Conservation (phyloP, 108 stramenopile species). For the Stephanodiscus triporus region DNA sequence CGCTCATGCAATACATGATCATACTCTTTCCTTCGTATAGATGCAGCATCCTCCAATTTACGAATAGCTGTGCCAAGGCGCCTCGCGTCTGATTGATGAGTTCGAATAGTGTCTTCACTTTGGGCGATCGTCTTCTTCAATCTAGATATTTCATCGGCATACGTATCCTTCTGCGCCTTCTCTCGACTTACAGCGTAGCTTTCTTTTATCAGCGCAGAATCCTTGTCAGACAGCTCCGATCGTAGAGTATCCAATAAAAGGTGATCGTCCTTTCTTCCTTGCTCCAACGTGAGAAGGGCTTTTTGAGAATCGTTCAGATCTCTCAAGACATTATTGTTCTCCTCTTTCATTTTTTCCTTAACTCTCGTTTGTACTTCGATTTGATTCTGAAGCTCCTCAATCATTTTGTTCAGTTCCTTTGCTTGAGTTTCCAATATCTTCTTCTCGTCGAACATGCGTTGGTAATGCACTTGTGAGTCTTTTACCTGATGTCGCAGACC, state of each 20-base stretch:
- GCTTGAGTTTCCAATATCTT: slow-evolving; percentile 60
- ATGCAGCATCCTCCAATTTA: slow-evolving; percentile 76
- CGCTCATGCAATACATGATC: slow-evolving; percentile 83
- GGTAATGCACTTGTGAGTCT: slow-evolving; percentile 57
- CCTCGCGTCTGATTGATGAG: slow-evolving; percentile 57
- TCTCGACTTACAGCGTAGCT: slow-evolving; percentile 74
- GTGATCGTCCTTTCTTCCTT: slow-evolving; percentile 69
- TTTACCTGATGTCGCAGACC: slow-evolving; percentile 66
- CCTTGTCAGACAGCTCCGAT: slow-evolving; percentile 66
- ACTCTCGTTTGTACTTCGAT: slow-evolving; percentile 76
- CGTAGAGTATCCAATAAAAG: slow-evolving; percentile 80
- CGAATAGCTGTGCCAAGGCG: slow-evolving; percentile 66
- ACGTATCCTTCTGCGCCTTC: slow-evolving; percentile 58
- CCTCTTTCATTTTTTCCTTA: slow-evolving; percentile 38
- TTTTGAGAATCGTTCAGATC: slow-evolving; percentile 49
- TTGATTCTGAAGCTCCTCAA: slow-evolving; percentile 57
- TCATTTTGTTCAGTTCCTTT: slow-evolving; percentile 16
- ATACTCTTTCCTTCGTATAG: slow-evolving; percentile 72
- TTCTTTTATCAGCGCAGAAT: slow-evolving; percentile 79
- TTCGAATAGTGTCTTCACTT: slow-evolving; percentile 66
- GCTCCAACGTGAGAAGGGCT: slow-evolving; percentile 57
- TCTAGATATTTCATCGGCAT: slow-evolving; percentile 52
- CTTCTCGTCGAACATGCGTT: slow-evolving; percentile 65
- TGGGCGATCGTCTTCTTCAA: slow-evolving; percentile 51
- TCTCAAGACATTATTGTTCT: slow-evolving; percentile 24